Evolutionary conservation across 768 basidiomycete genomes (phyloP).

Genomic region (Neoboletus magnificus): DNA sequence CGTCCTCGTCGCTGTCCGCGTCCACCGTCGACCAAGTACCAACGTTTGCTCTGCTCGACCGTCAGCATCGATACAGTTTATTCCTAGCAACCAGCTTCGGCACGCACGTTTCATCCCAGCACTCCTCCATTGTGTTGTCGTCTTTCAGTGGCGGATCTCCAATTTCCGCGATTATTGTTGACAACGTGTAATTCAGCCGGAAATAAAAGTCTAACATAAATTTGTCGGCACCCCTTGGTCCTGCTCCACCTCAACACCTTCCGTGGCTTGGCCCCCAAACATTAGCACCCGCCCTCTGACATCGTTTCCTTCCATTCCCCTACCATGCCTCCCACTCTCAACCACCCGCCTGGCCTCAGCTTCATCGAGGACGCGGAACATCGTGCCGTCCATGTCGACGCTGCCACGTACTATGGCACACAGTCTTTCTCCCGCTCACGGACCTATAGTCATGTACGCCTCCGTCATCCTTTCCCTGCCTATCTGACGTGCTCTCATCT

Average conservation of each 20-base stretch:
- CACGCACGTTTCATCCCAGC: neutral
- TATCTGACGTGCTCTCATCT: constrained; percentile 15
- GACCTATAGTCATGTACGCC: constrained; percentile 81
- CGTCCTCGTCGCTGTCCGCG: neutral
- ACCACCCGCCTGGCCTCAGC: constrained; percentile 59
- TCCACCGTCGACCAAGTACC: neutral
- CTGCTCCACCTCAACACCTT: constrained; percentile 4
- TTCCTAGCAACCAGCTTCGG: neutral
- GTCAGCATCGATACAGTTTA: neutral
- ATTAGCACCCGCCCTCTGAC: neutral
- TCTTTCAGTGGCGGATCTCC: neutral
- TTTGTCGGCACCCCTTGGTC: constrained; percentile 11
- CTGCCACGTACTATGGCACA: constrained; percentile 77
- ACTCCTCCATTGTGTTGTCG: neutral
- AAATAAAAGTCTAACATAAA: constrained; percentile 18
- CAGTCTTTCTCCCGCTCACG: constrained; percentile 79
- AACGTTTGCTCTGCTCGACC: neutral
- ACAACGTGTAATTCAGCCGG: constrained; percentile 7
- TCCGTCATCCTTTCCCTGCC: constrained; percentile 2
- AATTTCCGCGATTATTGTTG: constrained; percentile 22
- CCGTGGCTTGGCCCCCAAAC: neutral
- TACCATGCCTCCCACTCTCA: constrained; percentile 61
- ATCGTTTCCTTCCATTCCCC: neutral
- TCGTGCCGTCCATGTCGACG: constrained; percentile 57
- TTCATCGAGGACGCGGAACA: constrained; percentile 62